A percentile compares a stretch with the other conserved stretches of the same genome.
These are phyloP conservation scores for Sanghuangporus baumii DNA, from an alignment of 1,284 basidiomycete genomes.

Conservation along the genomic window DNA sequence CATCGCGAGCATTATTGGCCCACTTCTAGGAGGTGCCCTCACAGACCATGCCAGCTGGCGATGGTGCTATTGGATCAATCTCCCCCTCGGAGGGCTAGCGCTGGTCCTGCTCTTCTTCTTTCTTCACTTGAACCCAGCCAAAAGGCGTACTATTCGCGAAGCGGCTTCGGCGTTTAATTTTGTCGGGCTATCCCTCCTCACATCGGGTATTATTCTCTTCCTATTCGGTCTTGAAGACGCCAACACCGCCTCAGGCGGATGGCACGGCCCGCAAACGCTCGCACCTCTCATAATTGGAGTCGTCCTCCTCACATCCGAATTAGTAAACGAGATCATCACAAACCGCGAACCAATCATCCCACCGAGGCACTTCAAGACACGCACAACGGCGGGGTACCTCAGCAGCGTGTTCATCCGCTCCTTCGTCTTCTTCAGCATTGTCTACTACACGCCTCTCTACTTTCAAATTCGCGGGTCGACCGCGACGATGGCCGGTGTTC, in stretches of 20 bases:
- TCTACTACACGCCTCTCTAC: conserved; percentile 30
- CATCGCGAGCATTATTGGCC: conserved; percentile 35
- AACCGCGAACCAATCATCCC: conserved; percentile 48
- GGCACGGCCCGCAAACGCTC: not conserved
- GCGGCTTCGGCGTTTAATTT: conserved; percentile 39
- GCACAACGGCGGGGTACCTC: conserved; percentile 38
- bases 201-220: conserved; percentile 42
- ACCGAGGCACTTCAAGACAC: conserved; percentile 40
- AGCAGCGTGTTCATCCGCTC: conserved; percentile 35
- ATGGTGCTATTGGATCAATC: conserved; percentile 33
- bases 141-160: conserved; percentile 27
- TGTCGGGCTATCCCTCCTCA: conserved; percentile 38
- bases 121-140: conserved; percentile 26
- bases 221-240: conserved; percentile 31
- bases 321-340: conserved; percentile 41
- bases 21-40: conserved; percentile 21
- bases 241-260: not conserved
- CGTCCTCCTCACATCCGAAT: conserved; percentile 21
- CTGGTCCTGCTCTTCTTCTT: conserved; percentile 27
- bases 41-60: conserved; percentile 31
- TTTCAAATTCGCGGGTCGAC: conserved; percentile 36
- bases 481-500: conserved; percentile 37
- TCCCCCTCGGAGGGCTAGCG: conserved; percentile 40
- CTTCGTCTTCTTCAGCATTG: conserved; percentile 32
- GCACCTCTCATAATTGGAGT: not conserved